These are phyloP conservation scores for Panaeolus papilionaceus DNA, from an alignment of 768 basidiomycete species.

Conservation along the genomic window DNA sequence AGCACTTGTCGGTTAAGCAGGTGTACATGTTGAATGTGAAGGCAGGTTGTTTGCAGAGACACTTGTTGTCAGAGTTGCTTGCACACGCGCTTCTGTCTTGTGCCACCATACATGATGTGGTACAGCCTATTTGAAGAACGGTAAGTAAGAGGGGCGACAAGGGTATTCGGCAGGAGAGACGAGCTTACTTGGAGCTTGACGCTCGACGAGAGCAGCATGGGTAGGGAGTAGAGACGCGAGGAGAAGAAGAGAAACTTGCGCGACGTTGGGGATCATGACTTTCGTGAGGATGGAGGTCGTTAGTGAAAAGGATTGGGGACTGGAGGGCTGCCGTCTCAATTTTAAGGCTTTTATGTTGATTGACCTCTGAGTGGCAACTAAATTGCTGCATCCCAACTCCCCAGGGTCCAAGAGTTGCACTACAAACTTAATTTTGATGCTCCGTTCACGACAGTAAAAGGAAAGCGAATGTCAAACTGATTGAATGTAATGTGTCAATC, in stretches of 20 bases:
- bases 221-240: neutral
- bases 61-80: conserved; percentile 7
- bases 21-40: conserved; percentile 9
- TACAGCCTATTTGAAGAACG: neutral
- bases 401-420: neutral
- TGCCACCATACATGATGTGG: neutral
- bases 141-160: neutral
- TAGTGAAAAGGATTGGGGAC: neutral
- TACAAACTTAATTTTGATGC: neutral
- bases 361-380: neutral
- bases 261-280: neutral
- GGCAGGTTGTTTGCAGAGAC: conserved; percentile 10
- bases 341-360: neutral
- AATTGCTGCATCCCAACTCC: neutral
- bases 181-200: neutral
- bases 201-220: neutral
- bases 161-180: too few relatives aligned
- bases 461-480: neutral
- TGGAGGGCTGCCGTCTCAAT: neutral
- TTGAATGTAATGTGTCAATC: neutral
- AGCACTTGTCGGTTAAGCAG: neutral
- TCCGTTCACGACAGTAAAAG: neutral
- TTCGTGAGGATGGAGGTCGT: neutral
- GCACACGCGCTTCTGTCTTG: conserved; percentile 7
- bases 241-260: neutral